Base-by-base conservation (phyloP, 768 basidiomycete genomes). In the Lactarius trivialis region DNA sequence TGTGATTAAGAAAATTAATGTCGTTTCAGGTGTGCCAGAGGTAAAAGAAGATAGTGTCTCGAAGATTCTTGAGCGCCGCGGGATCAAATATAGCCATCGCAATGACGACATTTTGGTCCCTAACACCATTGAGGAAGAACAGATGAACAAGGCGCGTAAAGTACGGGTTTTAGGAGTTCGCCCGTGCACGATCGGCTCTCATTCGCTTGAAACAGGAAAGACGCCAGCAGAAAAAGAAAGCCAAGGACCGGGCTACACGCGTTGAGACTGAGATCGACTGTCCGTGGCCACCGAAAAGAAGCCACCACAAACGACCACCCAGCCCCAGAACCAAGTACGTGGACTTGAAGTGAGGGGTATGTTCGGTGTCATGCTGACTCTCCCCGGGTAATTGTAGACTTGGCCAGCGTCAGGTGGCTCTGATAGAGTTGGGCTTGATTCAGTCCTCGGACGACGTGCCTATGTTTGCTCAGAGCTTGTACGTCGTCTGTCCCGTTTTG, bases 41-140 rank as follows among this genome's bases (percentile, higher is more conserved):
- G 70, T 69, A 19, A 77, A 80, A 57, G 75, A 82, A 60, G 77
- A 82, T 53, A 76, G 74, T 24, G 81, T 82, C 24, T 77, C 83
- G 61, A 80, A 76, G 66, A 81, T 82, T 0, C 75, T 91, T 19
- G 79, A 77, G 60, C 77, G 78, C 8, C 78, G 83, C 30, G 88
- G 88, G 2, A 82, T 89, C 4, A 79, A 77, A 55, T 93, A 92
- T 65, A 87, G 81, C 34, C 91, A 92, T 68, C 78, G 80, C 26
- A 92, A 93, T 64, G 85, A 89, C 57, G 81, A 86, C 21, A 76
- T 92, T 15, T 76, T 93, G 15, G 76, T 78, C 8, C 81, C 85
- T 4, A 92, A 84, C 69, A 78, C 78, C 9, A 83, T 91, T 30
- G 88, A 89, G 68, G 83, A 84, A 56, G 81, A 84, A 67, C 79